phyloP scores from a whole-genome alignment of 192 early-diverging fungal species.

The Entrophospora sp. region DNA sequence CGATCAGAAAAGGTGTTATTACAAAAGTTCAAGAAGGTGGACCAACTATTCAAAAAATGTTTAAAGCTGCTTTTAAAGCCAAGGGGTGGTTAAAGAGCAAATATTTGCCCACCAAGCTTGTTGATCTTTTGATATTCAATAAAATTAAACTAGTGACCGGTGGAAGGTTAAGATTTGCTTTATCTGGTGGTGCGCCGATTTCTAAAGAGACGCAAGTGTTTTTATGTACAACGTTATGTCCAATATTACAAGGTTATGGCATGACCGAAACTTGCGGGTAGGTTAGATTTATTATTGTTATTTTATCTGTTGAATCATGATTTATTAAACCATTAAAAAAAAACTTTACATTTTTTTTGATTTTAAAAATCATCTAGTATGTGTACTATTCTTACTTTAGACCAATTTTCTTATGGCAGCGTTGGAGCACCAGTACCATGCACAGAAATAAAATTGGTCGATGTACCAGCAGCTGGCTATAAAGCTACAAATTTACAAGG shows the following conservation, averaged over 20 bases:
- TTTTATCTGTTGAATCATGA: too few species aligned
- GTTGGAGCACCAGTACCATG: slow-evolving; percentile 70
- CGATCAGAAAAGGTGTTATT: slow-evolving; percentile 75
- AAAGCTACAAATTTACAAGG: slow-evolving; percentile 55
- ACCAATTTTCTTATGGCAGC: slow-evolving; percentile 45
- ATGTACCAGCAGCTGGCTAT: slow-evolving; percentile 57
- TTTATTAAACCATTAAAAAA: too few species aligned
- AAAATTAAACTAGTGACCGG: slow-evolving; percentile 75
- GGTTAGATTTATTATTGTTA: too few species aligned
- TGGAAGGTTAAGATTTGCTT: slow-evolving; percentile 68
- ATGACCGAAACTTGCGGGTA: slow-evolving; percentile 68
- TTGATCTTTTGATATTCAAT: slow-evolving; percentile 76
- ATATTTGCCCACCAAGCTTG: slow-evolving; percentile 53
- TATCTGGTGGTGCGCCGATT: slow-evolving; percentile 85
- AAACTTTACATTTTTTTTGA: too few species aligned
- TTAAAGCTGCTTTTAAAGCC: slow-evolving; percentile 61
- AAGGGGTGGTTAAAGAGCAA: slow-evolving; percentile 58
- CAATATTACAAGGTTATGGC: slow-evolving; percentile 80
- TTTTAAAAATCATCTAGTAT: too few species aligned
- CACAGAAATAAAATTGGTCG: slow-evolving; percentile 72
- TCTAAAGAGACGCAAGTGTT: slow-evolving; percentile 77
- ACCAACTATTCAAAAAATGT: slow-evolving; percentile 55
- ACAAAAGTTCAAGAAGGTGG: slow-evolving; percentile 47
- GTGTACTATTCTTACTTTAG: slow-evolving; percentile 57
- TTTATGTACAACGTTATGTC: slow-evolving; percentile 62